Base-by-base conservation (phyloP, 345 rosid genomes). In the Eucalyptus brandiana region DNA sequence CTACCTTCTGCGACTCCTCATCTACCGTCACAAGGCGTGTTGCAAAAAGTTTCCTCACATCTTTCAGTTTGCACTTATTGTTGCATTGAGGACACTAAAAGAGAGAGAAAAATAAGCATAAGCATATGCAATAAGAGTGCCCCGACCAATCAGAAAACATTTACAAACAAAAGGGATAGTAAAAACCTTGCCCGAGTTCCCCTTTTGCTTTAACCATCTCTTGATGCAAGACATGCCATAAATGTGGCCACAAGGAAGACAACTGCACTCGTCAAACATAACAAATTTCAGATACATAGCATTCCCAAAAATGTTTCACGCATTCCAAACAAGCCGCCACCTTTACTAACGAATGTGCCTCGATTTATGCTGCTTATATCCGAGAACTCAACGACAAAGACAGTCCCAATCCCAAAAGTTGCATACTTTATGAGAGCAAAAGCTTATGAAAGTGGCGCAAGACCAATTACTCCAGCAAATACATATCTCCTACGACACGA, bases 181-280 rank as follows among this genome's bases (percentile, higher is more conserved):
- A 54, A 92, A 89, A 30, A 96, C 99, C 97, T 95, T 97, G 30
- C 93, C 94, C 8, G 90, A 91, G 86, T 94, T 92, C 90, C 91
- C 88, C 89, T 13, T 91, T 90, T 89, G 96, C 87, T 92, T 91
- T 87, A 96, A 87, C 99, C 99, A 97, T 90, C 91, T 96, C 69
- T 90, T 93, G 88, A 97, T 93, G 93, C 99, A 97, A 42, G 96
- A 94, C 89, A 93, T 93, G 45, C 99, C 99, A 93, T 93, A 97
- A 87, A 97, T 88, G 88, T 97, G 99, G 34, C 99, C 99, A 90
- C 99, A 97, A 88, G 97, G 98, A 89, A 97, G 97, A 91, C 98
- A 97, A 90, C 99, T 97, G 93, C 88, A 91, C 86, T 88, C 88
- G 24, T 56, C 40, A 42, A 44, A 76, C 58, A 72, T 53, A 87